Percentiles rank a stretch among this genome's conserved stretches.
Evolutionary conservation across 2,329 filamentous ascomycete species (phyloP).

Genomic region (Furcasterigmium furcatum): DNA sequence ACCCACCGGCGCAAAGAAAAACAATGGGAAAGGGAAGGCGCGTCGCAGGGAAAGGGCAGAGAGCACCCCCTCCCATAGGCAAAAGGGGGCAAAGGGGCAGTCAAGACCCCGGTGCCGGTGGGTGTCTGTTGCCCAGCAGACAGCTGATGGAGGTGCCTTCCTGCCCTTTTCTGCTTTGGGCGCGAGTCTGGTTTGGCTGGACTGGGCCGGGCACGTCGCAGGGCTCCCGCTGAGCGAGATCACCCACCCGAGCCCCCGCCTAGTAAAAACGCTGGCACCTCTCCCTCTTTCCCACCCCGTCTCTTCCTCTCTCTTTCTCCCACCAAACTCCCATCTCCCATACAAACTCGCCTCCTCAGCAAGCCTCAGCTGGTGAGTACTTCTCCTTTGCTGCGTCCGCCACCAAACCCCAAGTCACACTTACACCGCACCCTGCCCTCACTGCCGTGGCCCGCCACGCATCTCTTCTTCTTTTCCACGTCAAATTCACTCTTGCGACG

Average conservation of each 20-base stretch:
- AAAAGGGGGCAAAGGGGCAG: too few relatives aligned
- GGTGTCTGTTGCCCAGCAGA: not conserved
- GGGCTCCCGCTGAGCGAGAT: not conserved
- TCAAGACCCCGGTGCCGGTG: too few relatives aligned
- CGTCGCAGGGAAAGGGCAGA: too few relatives aligned
- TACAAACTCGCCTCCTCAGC: slow-evolving; percentile 43
- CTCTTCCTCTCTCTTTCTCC: slow-evolving; percentile 49
- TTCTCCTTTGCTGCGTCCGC: slow-evolving; percentile 32
- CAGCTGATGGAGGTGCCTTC: too few relatives aligned
- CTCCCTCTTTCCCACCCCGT: slow-evolving; percentile 38
- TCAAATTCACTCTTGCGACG: not conserved
- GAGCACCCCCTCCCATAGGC: too few relatives aligned
- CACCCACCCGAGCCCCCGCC: slow-evolving; percentile 19
- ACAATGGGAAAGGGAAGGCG: not conserved
- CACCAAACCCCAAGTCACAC: slow-evolving; percentile 31
- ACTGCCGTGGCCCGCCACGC: not conserved
- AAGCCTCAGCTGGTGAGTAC: slow-evolving; percentile 50
- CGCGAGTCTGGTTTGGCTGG: not conserved
- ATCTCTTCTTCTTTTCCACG: not conserved
- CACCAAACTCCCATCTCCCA: slow-evolving; percentile 61
- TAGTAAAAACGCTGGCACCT: slow-evolving; percentile 58
- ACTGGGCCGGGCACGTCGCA: not conserved
- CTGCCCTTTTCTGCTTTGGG: slow-evolving; percentile 1
- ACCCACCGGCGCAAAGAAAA: not conserved
- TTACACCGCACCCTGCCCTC: not conserved